A percentile compares a stretch with the other conserved stretches of the same genome.
These are phyloP conservation scores for Cutaneotrichosporon sp. DNA, from an alignment of 1,284 basidiomycete species.

Conservation along the genomic window DNA sequence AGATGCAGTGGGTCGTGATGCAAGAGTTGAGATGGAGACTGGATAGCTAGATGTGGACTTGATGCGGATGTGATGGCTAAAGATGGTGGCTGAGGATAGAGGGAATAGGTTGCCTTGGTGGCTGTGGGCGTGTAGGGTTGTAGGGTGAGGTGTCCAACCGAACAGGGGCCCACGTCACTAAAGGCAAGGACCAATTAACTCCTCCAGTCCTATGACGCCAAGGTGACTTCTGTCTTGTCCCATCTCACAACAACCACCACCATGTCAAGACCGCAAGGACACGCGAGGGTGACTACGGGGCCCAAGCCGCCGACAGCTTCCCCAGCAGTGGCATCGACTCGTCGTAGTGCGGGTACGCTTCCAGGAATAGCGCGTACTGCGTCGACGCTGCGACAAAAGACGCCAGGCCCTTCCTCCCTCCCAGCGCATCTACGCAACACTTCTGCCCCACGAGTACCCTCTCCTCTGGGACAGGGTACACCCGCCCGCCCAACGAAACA, in stretches of 20 bases:
- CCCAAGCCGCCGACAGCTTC: slow-evolving; percentile 38
- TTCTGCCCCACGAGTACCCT: slow-evolving; percentile 48
- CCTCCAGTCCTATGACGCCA: not conserved
- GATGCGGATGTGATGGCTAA: not conserved
- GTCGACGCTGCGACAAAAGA: slow-evolving; percentile 46
- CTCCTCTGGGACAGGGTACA: slow-evolving; percentile 51
- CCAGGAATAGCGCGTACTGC: slow-evolving; percentile 51
- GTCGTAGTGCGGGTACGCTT: slow-evolving; percentile 42
- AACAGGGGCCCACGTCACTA: not conserved
- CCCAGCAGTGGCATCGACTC: slow-evolving; percentile 1
- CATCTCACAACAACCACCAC: slow-evolving; percentile 5
- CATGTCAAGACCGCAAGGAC: slow-evolving; percentile 46
- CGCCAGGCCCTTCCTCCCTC: slow-evolving; percentile 35
- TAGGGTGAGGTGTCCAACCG: not conserved
- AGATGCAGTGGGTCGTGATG: not conserved
- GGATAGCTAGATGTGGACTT: not conserved
- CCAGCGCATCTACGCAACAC: slow-evolving; percentile 50
- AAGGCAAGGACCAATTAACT: not conserved
- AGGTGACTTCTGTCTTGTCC: not conserved
- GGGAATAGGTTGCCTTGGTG: no score
- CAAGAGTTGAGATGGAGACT: not conserved
- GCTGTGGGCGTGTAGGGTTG: no score
- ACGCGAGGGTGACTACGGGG: slow-evolving; percentile 36
- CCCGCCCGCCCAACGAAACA: slow-evolving; percentile 45
- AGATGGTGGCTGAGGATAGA: not conserved